Base-by-base conservation (phyloP, 1,139 yeast genomes). In the Arxiozyma slooffiae region DNA sequence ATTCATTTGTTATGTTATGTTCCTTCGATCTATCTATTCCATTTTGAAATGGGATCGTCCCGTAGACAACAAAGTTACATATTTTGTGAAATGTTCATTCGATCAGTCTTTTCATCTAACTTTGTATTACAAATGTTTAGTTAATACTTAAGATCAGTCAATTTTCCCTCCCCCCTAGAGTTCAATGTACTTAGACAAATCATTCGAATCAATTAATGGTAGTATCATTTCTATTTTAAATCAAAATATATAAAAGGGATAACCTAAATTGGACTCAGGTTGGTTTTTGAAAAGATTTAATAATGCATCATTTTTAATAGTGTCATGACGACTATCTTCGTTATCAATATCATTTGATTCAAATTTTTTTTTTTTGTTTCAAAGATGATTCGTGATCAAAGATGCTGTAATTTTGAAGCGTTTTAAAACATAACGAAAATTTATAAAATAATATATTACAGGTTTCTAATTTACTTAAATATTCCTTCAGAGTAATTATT, bases 51-150 rank as follows among this genome's bases (percentile, higher is more conserved):
- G 43, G 20, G 16, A 48, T 34, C 0, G 56, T 47, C 41, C n/a
- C 51, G 36, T 8, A 53, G 11, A 44, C 60, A 55, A 49, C 65
- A 60, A 16, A 63, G 54, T 37, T 55, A 46, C 49, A 62, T 57
- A 40, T 57, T 61, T 38, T 55, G 53, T 42, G 59, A 42, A 20
- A 53, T 24, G 23, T 54, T 54, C 6, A 55, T 48, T 41, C 65
- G 54, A 23, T 52, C 44, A 7, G 55, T 48, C 40, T 62, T 60
- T 8, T 54, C 55, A 17, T 55, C 52, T 11, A 60, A 46, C 9
- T 51, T 51, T 8, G 11, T 26, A 3, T 53, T 50, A 7, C 56
- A 48, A 16, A 50, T 48, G 37, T 47, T 53, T 8, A 56, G 38
- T 38, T 49, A 55, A 37, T 55, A 52, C 37, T 53, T 51, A n/a